phyloP scores from a whole-genome alignment of 331 rosid genomes.

The Rosa hybrid region DNA sequence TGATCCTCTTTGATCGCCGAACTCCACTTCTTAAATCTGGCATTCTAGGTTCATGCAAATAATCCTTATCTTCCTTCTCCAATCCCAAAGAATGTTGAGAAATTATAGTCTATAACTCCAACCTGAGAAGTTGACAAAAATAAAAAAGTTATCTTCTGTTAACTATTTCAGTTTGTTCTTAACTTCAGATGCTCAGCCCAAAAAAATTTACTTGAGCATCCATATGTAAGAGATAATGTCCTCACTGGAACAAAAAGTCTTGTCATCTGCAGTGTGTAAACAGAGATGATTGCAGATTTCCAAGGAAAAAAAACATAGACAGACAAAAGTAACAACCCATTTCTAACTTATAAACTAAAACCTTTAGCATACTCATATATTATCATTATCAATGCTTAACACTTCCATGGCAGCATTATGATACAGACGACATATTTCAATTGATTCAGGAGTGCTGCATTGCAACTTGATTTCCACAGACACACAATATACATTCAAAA shows the following conservation, averaged over 20 bases:
- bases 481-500: constrained; percentile 3
- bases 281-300: neutral
- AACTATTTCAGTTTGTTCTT: neutral
- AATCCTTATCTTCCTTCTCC: constrained; percentile 20
- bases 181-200: constrained; percentile 7
- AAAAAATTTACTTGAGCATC: neutral
- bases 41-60: constrained; percentile 38
- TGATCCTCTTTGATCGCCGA: constrained; percentile 48
- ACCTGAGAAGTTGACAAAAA: constrained; percentile 22
- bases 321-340: neutral
- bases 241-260: constrained; percentile 3
- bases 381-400: neutral
- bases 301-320: neutral
- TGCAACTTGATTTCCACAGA: constrained; percentile 16
- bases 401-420: neutral
- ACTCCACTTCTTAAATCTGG: constrained; percentile 43
- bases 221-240: neutral
- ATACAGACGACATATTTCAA: neutral
- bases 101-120: constrained; percentile 6
- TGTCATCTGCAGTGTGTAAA: neutral
- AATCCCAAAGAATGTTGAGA: constrained; percentile 22
- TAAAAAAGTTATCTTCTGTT: neutral
- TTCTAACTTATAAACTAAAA: neutral
- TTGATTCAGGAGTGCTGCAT: neutral
- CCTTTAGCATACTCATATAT: neutral